Base-by-base conservation (phyloP, 768 basidiomycete species). In the Boletus speciosus region DNA sequence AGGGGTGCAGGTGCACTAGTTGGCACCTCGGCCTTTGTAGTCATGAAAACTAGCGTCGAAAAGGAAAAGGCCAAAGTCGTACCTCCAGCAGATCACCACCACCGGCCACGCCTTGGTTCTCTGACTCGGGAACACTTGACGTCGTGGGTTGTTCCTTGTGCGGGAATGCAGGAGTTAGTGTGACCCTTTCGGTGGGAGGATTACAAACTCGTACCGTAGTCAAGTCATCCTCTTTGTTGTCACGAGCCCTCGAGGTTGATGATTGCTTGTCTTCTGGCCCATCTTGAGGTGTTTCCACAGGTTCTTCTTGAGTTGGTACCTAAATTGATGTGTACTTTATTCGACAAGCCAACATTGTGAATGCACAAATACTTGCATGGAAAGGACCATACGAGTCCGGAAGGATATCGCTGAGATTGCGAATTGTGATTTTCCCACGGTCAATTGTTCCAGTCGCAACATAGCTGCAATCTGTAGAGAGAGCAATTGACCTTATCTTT, bases 341-440 rank as follows among this genome's bases (percentile, higher is more conserved):
- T 16, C 6, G 7, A 31, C 31, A 11, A 32, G 31, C 31, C 31
- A 32, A 1, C 31, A 32, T 32, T 32, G 31, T 11, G 31, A 32
- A 32, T 32, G 31, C 31, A 11, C 15, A 11, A 43, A 16, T 12
- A 4, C 47, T 19, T 46, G 21, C 44, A 19, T 14, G 3, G 29
- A 45, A 45, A 14, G 31, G 31, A 15, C 45, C 45, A 15, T 48
- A 48, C 25, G 4, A 37, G 11, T 71, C 37, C 0, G 44, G 25
- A 34, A 55, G 40, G 15, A 43, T 32, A 19, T 14, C 10, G 1
- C 19, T 6, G 35, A 56, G 55, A 32, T 34, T 4, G 19, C 29
- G 52, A 19, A 48, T 31, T 12, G 5, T 5, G 31, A 55, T 23
- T n/a, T 31, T 39, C 3, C 51, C 51, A 1, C 3, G 23, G 23